A percentile compares a stretch with the other conserved stretches of the same genome.
Conservation (phyloP, 257 asterid species). For the Knoxia roxburghii region DNA sequence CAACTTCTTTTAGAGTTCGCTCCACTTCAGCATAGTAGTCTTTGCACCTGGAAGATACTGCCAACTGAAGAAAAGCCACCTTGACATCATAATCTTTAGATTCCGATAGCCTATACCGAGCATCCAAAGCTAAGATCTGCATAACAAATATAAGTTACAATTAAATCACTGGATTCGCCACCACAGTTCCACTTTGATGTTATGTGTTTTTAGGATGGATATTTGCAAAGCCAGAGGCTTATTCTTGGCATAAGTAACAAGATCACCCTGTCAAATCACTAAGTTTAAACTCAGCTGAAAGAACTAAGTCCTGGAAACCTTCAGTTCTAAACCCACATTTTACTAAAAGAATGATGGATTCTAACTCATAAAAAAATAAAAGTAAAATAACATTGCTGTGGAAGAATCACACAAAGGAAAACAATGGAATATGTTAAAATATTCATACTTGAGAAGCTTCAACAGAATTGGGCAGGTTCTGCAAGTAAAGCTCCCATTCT, state of each 20-base stretch:
- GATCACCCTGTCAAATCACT: too few species aligned
- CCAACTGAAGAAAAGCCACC: slow-evolving; percentile 83
- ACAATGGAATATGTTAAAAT: background rate
- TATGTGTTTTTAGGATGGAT: too few species aligned
- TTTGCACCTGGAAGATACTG: slow-evolving; percentile 65
- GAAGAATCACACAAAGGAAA: background rate
- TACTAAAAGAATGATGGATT: too few species aligned
- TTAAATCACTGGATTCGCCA: too few species aligned
- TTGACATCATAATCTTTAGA: slow-evolving; percentile 77
- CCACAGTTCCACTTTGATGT: too few species aligned
- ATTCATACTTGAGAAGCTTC: slow-evolving; percentile 80
- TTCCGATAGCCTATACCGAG: slow-evolving; percentile 70
- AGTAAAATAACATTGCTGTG: too few species aligned
- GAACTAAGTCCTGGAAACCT: too few species aligned
- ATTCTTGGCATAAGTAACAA: too few species aligned
- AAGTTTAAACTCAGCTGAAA: too few species aligned
- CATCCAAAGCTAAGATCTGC: slow-evolving; percentile 75
- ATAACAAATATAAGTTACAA: background rate
- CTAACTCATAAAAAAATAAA: too few species aligned
- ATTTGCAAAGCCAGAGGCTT: too few species aligned
- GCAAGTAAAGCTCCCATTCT: slow-evolving; percentile 94
- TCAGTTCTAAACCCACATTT: too few species aligned
- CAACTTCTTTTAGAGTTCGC: slow-evolving; percentile 89
- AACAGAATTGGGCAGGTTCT: slow-evolving; percentile 67
- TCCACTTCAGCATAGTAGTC: slow-evolving; percentile 73